Evolutionary conservation across 495 filamentous ascomycete genomes (phyloP), one percentile per base, ranked within the genome.

Genomic region (Aspergillus leporis): DNA sequence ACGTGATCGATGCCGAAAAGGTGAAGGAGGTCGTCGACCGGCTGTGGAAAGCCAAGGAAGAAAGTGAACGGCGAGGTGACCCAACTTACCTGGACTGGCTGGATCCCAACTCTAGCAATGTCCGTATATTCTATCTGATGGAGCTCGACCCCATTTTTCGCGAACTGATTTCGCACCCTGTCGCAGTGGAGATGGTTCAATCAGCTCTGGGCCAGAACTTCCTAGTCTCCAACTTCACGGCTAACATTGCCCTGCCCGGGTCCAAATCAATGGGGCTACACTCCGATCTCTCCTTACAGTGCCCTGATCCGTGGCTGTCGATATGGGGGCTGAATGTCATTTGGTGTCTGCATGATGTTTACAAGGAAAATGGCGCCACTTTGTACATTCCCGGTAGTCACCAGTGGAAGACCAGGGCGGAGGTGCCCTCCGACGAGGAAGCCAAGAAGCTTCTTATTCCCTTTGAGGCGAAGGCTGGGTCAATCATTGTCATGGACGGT

Each of bases 321-420:
- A 45, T 22, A 7, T 54, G 52, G 52, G 52, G 34, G 5, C 16
- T 54, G 34, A 54, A 54, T 18, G 38, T 54, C 0, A 54, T 54
- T 18, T 54, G 52, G 52, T 54, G 52, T 45, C 10, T 54, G 52
- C 34, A 41, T 30, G 52, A 54, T 19, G 25, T 28, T 19, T 54
- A 54, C 36, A n/a, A 43, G 19, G 52, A 54, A 13, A 54, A 54
- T n/a, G 52, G 52, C 36, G 52, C 52, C 5, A 54, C 52, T 36
- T 13, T 41, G 52, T 54, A 54, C 36, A 54, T 54, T 14, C 52
- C 52, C 22, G 34, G 38, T n/a, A 54, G 52, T 18, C 34, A 54
- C 16, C 36, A 45, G 0, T 54, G 52, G 52, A 45, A n/a, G 36
- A 18, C 34, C 6, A 41, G 23, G 22, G 19, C 52, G 36, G 19